Base-by-base conservation (phyloP, 345 rosid genomes). In the Hibiscus syriacus region DNA sequence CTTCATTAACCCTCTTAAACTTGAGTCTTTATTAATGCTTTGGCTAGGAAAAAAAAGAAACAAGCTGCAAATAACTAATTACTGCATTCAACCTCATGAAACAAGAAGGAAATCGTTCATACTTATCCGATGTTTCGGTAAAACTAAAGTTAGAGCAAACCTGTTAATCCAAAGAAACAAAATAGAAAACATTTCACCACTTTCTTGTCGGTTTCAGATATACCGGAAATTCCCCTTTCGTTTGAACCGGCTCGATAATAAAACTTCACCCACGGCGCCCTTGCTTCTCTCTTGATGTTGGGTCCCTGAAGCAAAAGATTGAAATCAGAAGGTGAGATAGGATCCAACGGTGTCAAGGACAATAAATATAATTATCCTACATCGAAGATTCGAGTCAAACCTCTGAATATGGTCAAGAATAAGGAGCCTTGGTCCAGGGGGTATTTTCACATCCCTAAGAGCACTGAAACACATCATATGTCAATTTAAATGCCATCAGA, bases 341-440 rank as follows among this genome's bases (percentile, higher is more conserved):
- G 59, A n/a, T 27, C 25, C 52, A 66, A 59, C 50, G 30, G 57
- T n/a, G 0, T 66, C 27, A 63, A 27, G 1, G 32, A 11, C 27
- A 3, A 8, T 38, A 19, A 43, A 12, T 9, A 17, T 17, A 2
- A 10, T 52, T 30, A 20, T 5, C 12, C 36, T 8, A 17, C 3
- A 8, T 6, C 36, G 39, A 70, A 34, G 36, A 54, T 56, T 64
- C 17, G 64, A 70, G 55, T 30, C 76, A 52, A 55, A 89, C 99
- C 96, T 91, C 77, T 86, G 84, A 59, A 87, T 79, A 64, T 85
- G 95, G 68, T 94, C 92, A 7, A 91, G 91, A 61, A 94, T 94
- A 68, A 91, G 89, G 16, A 94, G 90, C 77, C 97, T 86, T 39
- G 97, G 99, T 66, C 99, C 97, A 6, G 97, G 97, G 9, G 97